These are phyloP conservation scores for Phytopythium helicoides DNA, from an alignment of 352 stramenopile genomes.

Conservation along the genomic window DNA sequence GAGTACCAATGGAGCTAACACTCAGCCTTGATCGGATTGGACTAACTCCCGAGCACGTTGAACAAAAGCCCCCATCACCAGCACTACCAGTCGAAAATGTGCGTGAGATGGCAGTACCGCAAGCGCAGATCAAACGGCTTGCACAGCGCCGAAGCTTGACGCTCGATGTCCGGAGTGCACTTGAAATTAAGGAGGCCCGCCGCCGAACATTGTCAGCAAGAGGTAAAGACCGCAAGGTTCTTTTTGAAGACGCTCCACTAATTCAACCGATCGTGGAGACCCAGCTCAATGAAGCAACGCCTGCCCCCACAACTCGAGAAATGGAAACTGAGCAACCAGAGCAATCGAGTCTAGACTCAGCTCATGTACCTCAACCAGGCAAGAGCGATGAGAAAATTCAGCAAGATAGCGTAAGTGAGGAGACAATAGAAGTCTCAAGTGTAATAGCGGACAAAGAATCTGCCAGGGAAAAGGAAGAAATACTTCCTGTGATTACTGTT, in stretches of 20 bases:
- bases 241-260: background rate
- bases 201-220: background rate
- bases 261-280: background rate
- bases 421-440: no score
- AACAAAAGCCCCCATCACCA: background rate
- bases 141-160: constrained; percentile 1
- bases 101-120: background rate
- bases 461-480: background rate
- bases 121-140: constrained; percentile 2
- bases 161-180: background rate
- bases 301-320: no score
- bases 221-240: background rate
- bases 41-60: background rate
- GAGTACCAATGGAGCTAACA: background rate
- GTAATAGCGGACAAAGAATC: no score
- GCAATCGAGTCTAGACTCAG: no score
- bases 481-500: background rate
- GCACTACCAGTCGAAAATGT: constrained; percentile 1
- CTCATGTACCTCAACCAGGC: no score
- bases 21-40: background rate
- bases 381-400: no score
- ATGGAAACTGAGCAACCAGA: no score
- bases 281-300: no score
- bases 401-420: no score
- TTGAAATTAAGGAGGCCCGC: constrained; percentile 3